A percentile compares a stretch with the other conserved stretches of the same genome.
These are phyloP conservation scores for Teunomyces pallodes DNA, from an alignment of 805 yeast genomes.

Conservation along the genomic window DNA sequence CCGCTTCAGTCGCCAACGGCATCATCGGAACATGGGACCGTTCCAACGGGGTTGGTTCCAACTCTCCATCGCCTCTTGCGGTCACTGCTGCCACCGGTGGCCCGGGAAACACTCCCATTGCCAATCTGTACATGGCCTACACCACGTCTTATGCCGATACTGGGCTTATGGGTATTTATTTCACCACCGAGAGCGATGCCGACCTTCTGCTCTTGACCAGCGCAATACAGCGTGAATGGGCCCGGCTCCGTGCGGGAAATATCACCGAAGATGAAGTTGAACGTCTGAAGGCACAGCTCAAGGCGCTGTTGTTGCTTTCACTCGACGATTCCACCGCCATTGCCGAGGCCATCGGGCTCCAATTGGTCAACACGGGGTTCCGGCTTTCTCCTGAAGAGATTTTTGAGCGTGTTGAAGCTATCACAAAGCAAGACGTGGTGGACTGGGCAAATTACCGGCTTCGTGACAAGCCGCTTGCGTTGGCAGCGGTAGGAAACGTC, in stretches of 20 bases:
- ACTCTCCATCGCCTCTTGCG: constrained; percentile 84
- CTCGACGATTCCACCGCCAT: constrained; percentile 93
- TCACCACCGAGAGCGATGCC: constrained; percentile 75
- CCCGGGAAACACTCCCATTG: constrained; percentile 61
- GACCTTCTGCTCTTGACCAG: constrained; percentile 66
- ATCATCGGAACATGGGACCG: constrained; percentile 98
- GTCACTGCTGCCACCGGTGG: constrained; percentile 59
- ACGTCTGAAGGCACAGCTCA: constrained; percentile 90
- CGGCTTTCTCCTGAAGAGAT: constrained; percentile 72
- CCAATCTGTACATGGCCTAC: constrained; percentile 94
- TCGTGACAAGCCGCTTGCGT: constrained; percentile 73
- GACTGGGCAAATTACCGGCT: constrained; percentile 86
- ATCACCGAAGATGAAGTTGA: constrained; percentile 83
- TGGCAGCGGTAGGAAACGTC: constrained; percentile 89
- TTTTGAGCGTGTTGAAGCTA: constrained; percentile 70
- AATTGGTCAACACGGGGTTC: constrained; percentile 88
- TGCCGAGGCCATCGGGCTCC: constrained; percentile 98
- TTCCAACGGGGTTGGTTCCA: constrained; percentile 77
- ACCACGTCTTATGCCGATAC: constrained; percentile 97
- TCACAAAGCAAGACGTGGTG: constrained; percentile 75
- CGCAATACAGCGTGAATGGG: constrained; percentile 85
- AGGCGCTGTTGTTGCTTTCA: constrained; percentile 85
- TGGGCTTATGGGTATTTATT: constrained; percentile 95
- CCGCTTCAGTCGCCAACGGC: constrained; percentile 94
- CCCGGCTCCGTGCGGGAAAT: constrained; percentile 73